A percentile compares a stretch with the other conserved stretches of the same genome.
phyloP scores from a whole-genome alignment of 1,284 basidiomycete species.

The Microbotryum lychnidis-dioicae region DNA sequence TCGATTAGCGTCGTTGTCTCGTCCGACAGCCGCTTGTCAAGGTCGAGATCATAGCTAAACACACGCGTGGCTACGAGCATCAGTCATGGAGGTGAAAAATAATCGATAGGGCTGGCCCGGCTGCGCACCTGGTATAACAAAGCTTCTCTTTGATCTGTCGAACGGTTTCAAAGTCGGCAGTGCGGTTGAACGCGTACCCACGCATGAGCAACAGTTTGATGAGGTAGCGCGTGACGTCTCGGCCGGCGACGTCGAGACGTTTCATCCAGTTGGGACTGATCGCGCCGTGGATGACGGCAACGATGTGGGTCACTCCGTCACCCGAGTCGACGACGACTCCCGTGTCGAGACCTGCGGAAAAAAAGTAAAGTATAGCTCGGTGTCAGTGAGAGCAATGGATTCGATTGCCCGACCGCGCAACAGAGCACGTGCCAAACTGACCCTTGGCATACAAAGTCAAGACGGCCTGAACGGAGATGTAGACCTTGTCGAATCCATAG shows the following conservation, averaged over 20 bases:
- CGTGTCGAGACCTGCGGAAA: slow-evolving; percentile 72
- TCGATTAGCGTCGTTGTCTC: slow-evolving; percentile 96
- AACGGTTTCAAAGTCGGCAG: slow-evolving; percentile 98
- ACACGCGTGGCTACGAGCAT: too few species aligned
- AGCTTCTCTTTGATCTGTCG: slow-evolving; percentile 97
- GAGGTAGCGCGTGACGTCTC: slow-evolving; percentile 95
- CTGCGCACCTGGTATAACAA: slow-evolving; percentile 77
- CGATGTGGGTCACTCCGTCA: slow-evolving; percentile 98
- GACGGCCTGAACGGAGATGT: slow-evolving; percentile 97
- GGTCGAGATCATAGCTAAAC: slow-evolving; percentile 80
- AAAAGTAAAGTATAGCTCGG: neutral
- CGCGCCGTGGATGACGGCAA: slow-evolving; percentile 96
- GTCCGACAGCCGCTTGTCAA: slow-evolving; percentile 86
- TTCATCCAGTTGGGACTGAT: slow-evolving; percentile 89
- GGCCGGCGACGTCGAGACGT: slow-evolving; percentile 91
- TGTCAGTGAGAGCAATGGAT: too few species aligned
- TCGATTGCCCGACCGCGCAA: too few species aligned
- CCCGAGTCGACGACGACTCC: slow-evolving; percentile 98
- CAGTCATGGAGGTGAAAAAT: neutral
- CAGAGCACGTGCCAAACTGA: slow-evolving; percentile 41
- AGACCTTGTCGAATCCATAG: slow-evolving; percentile 92
- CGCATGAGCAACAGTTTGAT: slow-evolving; percentile 98
- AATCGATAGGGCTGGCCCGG: too few species aligned
- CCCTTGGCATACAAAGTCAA: slow-evolving; percentile 96
- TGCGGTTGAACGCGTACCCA: slow-evolving; percentile 98